These are phyloP conservation scores for Nemania sp. DNA, from an alignment of 2,329 filamentous ascomycete genomes.

Conservation along the genomic window DNA sequence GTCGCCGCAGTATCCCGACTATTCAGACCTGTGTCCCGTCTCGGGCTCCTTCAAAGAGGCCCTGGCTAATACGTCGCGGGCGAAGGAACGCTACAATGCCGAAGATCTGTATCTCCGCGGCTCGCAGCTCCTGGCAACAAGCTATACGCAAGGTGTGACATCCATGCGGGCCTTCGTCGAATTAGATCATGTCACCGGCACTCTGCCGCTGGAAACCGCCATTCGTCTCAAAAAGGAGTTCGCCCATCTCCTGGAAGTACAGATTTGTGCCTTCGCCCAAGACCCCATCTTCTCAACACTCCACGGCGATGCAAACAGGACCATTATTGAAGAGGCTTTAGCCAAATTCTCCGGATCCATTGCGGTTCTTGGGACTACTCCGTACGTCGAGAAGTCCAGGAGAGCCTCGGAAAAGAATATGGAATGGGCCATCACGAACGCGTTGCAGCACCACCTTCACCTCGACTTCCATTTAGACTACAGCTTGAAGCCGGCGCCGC, in stretches of 20 bases:
- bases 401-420: slow-evolving; percentile 59
- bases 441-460: slow-evolving; percentile 55
- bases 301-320: slow-evolving; percentile 53
- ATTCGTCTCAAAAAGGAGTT: slow-evolving; percentile 60
- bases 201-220: slow-evolving; percentile 51
- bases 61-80: slow-evolving; percentile 52
- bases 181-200: slow-evolving; percentile 63
- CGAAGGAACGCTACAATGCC: slow-evolving; percentile 65
- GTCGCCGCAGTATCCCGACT: slow-evolving; percentile 51
- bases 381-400: slow-evolving; percentile 65
- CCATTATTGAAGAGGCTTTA: slow-evolving; percentile 46
- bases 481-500: slow-evolving; percentile 52
- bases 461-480: slow-evolving; percentile 76
- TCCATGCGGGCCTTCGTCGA: slow-evolving; percentile 73
- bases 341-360: slow-evolving; percentile 44
- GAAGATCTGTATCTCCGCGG: slow-evolving; percentile 68
- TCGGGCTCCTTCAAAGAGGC: slow-evolving; percentile 69
- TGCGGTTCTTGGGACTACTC: slow-evolving; percentile 67
- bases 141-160: slow-evolving; percentile 66
- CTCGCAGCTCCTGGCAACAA: slow-evolving; percentile 66
- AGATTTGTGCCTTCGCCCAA: slow-evolving; percentile 73
- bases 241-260: slow-evolving; percentile 57
- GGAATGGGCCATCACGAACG: slow-evolving; percentile 62
- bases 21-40: slow-evolving; percentile 61
- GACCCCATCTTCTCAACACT: slow-evolving; percentile 65